A percentile compares a stretch with the other conserved stretches of the same genome.
Evolutionary conservation across 176 grass and related monocot genomes (phyloP).

Genomic region (bread wheat (Triticum aestivum)): IWGSC_CS_RefSeq_v2.1 NC_057807.1:359830872-359831371

Average conservation of each 20-base stretch:
- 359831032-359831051: slow-evolving; percentile 77
- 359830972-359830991: slow-evolving; percentile 67
- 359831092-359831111: slow-evolving; percentile 89
- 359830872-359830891: background rate
- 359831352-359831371: slow-evolving; percentile 69
- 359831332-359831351: slow-evolving; percentile 83
- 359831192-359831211: background rate
- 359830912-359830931: slow-evolving; percentile 89
- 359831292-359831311: slow-evolving; percentile 71
- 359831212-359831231: background rate
- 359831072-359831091: slow-evolving; percentile 76
- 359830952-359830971: slow-evolving; percentile 70
- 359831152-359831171: background rate
- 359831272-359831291: slow-evolving; percentile 71
- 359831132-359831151: background rate
- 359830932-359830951: slow-evolving; percentile 85
- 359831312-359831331: slow-evolving; percentile 75
- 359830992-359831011: slow-evolving; percentile 61
- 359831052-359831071: slow-evolving; percentile 69
- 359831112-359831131: slow-evolving; percentile 59
- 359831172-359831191: background rate
- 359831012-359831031: slow-evolving; percentile 70
- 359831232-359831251: background rate
- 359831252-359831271: slow-evolving; percentile 4
- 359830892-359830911: slow-evolving; percentile 74